A percentile compares a stretch with the other conserved stretches of the same genome.
phyloP scores from a whole-genome alignment of 306 rosid genomes.

The Sphenostylis stenocarpa region DNA sequence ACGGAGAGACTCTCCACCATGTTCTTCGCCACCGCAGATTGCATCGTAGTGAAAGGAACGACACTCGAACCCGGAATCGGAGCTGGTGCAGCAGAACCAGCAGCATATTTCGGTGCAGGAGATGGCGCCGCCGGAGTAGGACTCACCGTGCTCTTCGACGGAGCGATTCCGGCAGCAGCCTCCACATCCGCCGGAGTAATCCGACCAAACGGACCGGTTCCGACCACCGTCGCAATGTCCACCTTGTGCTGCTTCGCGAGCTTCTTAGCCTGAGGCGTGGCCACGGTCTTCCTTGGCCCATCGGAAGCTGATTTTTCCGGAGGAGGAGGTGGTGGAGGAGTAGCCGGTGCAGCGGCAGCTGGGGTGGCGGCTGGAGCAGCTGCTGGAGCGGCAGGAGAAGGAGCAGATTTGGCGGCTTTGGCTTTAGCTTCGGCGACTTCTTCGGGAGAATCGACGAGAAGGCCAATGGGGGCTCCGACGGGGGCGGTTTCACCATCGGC shows the following conservation, averaged over 20 bases:
- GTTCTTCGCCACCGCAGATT: constrained; percentile 76
- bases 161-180: constrained; percentile 65
- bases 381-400: constrained; percentile 27
- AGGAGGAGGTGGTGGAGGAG: constrained; percentile 49
- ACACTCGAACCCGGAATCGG: constrained; percentile 74
- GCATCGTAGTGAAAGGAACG: constrained; percentile 84
- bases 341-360: constrained; percentile 50
- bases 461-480: constrained; percentile 78
- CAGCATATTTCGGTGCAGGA: constrained; percentile 40
- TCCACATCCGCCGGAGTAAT: constrained; percentile 76
- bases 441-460: constrained; percentile 68
- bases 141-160: constrained; percentile 49
- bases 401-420: constrained; percentile 50
- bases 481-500: constrained; percentile 81
- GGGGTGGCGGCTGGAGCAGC: constrained; percentile 22
- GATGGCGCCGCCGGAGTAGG: constrained; percentile 22
- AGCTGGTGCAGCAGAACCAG: constrained; percentile 31
- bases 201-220: constrained; percentile 71
- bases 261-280: constrained; percentile 79
- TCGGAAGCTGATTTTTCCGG: constrained; percentile 37
- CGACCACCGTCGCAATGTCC: constrained; percentile 56
- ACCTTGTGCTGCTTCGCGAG: constrained; percentile 87
- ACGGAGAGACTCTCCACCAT: constrained; percentile 86
- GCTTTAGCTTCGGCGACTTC: constrained; percentile 75
- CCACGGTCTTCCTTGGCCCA: constrained; percentile 59